Evolutionary conservation across 208 protist species (phyloP).

Genomic region (Crithidia fasciculata): DNA sequence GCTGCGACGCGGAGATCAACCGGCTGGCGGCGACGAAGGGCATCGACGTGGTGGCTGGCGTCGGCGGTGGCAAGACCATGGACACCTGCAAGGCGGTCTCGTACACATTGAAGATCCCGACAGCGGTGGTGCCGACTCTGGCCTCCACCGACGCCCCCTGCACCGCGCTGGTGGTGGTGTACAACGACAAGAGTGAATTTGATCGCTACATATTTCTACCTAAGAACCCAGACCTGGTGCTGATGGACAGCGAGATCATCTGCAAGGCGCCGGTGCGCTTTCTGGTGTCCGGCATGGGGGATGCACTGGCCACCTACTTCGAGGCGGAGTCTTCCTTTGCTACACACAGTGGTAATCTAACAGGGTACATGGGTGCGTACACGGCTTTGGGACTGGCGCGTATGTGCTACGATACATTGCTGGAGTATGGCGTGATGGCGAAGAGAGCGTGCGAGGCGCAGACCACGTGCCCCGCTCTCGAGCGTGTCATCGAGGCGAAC

Average conservation of each 20-base stretch:
- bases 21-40: slow-evolving; percentile 9
- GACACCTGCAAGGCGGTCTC: slow-evolving; percentile 39
- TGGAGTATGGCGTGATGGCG: slow-evolving; percentile 36
- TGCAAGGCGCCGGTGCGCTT: slow-evolving; percentile 39
- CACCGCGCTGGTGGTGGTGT: slow-evolving; percentile 35
- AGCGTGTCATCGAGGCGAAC: slow-evolving; percentile 45
- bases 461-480: slow-evolving; percentile 32
- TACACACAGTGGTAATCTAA: slow-evolving; percentile 31
- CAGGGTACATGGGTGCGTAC: slow-evolving; percentile 35
- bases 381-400: slow-evolving; percentile 36
- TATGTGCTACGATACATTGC: slow-evolving; percentile 38
- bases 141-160: slow-evolving; percentile 41
- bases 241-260: slow-evolving; percentile 39
- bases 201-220: slow-evolving; percentile 35
- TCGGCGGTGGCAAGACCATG: slow-evolving; percentile 41
- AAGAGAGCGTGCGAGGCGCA: slow-evolving; percentile 36
- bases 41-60: slow-evolving; percentile 26
- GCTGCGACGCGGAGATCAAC: slow-evolving; percentile 31
- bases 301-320: slow-evolving; percentile 41
- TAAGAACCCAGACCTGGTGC: slow-evolving; percentile 38
- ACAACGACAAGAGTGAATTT: slow-evolving; percentile 30
- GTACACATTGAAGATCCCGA: slow-evolving; percentile 28
- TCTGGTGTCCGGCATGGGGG: slow-evolving; percentile 40
- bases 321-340: slow-evolving; percentile 30
- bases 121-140: slow-evolving; percentile 33